Evolutionary conservation across 2,329 filamentous ascomycete species (phyloP).

Genomic region (Davidsoniella virescens): DNA sequence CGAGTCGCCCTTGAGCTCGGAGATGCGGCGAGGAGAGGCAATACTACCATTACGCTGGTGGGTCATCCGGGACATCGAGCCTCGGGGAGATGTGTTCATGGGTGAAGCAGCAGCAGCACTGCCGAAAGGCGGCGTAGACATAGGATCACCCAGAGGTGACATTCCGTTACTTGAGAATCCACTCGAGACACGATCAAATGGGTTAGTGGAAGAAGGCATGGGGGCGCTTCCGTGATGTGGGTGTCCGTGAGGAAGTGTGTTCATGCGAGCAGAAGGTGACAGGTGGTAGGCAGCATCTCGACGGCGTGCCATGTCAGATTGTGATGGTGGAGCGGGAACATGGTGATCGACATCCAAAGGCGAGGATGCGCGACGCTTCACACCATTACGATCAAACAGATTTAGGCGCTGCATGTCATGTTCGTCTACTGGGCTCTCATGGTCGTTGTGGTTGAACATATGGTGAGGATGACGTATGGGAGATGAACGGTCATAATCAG

Average conservation of each 20-base stretch:
- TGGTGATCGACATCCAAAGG: constrained; percentile 32
- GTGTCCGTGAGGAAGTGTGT: constrained; percentile 28
- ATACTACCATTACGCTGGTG: constrained; percentile 32
- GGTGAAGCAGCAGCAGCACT: constrained; percentile 17
- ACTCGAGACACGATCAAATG: constrained; percentile 30
- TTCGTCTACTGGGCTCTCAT: constrained; percentile 29
- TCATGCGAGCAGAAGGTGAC: constrained; percentile 35
- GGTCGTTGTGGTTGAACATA: constrained; percentile 23
- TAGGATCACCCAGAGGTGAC: constrained; percentile 33
- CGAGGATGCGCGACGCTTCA: constrained; percentile 40
- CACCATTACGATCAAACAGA: constrained; percentile 35
- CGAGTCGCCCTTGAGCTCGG: constrained; percentile 30
- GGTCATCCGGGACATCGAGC: constrained; percentile 25
- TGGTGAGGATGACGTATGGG: constrained; percentile 26
- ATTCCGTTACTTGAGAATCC: constrained; percentile 31
- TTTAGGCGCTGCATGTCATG: constrained; percentile 25
- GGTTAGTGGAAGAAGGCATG: constrained; percentile 26
- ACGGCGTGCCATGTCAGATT: constrained; percentile 30
- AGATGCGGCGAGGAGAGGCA: constrained; percentile 34
- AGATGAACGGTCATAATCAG: constrained; percentile 33
- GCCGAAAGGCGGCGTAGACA: constrained; percentile 30
- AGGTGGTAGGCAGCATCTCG: constrained; percentile 32
- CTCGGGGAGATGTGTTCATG: constrained; percentile 32
- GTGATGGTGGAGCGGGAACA: constrained; percentile 23
- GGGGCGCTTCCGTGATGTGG: constrained; percentile 26